A percentile compares a stretch with the other conserved stretches of the same genome.
Conservation (phyloP, 2,329 filamentous ascomycete species). For the Lecanicillium sp. region DNA sequence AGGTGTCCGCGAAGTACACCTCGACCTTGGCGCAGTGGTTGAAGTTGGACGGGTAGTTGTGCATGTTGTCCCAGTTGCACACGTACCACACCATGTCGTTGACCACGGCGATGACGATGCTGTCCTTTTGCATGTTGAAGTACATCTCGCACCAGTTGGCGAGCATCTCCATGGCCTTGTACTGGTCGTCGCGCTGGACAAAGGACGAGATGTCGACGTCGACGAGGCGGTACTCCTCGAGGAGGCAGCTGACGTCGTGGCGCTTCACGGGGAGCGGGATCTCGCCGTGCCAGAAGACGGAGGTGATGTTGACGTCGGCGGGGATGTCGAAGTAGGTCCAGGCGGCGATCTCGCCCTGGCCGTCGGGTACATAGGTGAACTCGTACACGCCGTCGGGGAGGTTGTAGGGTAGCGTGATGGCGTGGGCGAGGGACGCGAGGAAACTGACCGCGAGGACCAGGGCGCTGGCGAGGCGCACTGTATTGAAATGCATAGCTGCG, state of each 20-base stretch:
- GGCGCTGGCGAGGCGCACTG: too few species aligned
- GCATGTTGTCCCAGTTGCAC: conserved; percentile 5
- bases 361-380: not conserved
- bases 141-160: conserved; percentile 11
- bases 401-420: not conserved
- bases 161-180: conserved; percentile 3
- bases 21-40: not conserved
- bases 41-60: not conserved
- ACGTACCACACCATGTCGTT: conserved; percentile 9
- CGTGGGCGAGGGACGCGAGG: not conserved
- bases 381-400: conserved; percentile 8
- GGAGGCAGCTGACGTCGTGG: not conserved
- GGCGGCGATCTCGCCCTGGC: not conserved
- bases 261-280: not conserved
- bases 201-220: not conserved
- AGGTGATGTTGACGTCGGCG: conserved; percentile 7
- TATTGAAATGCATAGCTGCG: too few species aligned
- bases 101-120: not conserved
- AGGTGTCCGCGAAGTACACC: not conserved
- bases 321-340: conserved; percentile 4
- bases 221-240: not conserved
- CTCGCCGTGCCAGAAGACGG: not conserved
- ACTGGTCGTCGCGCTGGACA: not conserved
- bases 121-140: not conserved
- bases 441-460: too few species aligned